A percentile compares a stretch with the other conserved stretches of the same genome.
These are phyloP conservation scores for Russula sp. DNA, from an alignment of 768 basidiomycete genomes.

Conservation along the genomic window DNA sequence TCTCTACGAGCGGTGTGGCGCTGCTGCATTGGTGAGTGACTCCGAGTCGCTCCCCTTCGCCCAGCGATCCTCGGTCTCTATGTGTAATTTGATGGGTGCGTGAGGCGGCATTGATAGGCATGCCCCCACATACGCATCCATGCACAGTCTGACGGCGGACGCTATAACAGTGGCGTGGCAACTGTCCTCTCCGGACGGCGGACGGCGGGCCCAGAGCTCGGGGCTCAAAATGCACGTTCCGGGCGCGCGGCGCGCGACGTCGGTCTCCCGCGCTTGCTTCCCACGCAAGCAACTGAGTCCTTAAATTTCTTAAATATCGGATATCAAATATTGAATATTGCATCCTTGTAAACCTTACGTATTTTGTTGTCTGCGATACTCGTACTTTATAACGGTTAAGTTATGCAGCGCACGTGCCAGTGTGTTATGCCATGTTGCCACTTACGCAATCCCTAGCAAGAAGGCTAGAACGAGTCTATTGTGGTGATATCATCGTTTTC, in stretches of 20 bases:
- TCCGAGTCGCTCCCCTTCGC: too few relatives aligned
- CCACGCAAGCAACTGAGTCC: background rate
- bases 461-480: background rate
- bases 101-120: background rate
- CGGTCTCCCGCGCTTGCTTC: too few relatives aligned
- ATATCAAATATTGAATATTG: background rate
- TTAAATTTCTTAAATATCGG: background rate
- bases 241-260: too few relatives aligned
- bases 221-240: background rate
- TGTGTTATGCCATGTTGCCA: background rate
- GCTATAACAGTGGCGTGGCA: background rate
- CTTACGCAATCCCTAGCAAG: too few relatives aligned
- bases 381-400: background rate
- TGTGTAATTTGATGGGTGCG: background rate
- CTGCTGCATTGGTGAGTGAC: too few relatives aligned
- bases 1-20: too few relatives aligned
- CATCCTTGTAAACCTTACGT: background rate
- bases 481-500: background rate
- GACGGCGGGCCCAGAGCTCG: background rate
- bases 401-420: background rate
- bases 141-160: background rate
- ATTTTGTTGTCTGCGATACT: background rate
- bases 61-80: background rate
- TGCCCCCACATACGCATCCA: background rate
- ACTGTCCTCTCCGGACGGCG: background rate